phyloP scores from a whole-genome alignment of 306 rosid species.

The Betula pendula region DNA sequence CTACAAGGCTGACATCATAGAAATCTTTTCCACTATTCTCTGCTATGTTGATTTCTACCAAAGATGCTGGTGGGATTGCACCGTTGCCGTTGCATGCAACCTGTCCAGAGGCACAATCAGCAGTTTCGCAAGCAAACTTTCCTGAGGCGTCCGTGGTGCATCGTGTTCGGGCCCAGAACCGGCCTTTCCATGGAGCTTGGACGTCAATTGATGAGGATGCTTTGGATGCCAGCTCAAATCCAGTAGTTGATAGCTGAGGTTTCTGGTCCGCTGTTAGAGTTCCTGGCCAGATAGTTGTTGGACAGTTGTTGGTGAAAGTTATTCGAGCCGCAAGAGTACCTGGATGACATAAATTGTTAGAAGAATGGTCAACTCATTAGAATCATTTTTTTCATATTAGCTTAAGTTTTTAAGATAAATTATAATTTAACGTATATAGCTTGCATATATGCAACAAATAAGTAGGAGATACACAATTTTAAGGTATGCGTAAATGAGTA shows the following conservation, averaged over 20 bases:
- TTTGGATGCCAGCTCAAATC: constrained; percentile 28
- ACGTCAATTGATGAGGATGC: background rate
- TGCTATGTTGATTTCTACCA: constrained; percentile 36
- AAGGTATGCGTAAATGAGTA: too few species aligned
- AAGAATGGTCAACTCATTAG: too few species aligned
- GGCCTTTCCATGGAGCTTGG: constrained; percentile 42
- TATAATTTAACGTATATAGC: too few species aligned
- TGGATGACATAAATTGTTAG: background rate
- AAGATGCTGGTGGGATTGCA: constrained; percentile 41
- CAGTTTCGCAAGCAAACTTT: constrained; percentile 35
- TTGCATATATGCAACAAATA: too few species aligned
- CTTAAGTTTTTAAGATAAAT: too few species aligned
- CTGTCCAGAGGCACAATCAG: constrained; percentile 37
- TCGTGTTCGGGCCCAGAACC: constrained; percentile 39
- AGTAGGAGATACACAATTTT: too few species aligned
- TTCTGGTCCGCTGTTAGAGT: constrained; percentile 27
- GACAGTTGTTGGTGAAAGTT: constrained; percentile 36
- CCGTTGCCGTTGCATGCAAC: constrained; percentile 41
- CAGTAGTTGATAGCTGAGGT: constrained; percentile 35
- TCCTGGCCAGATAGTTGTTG: constrained; percentile 41
- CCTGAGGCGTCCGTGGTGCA: constrained; percentile 33
- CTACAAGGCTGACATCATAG: constrained; percentile 41
- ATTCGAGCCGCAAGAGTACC: constrained; percentile 25
- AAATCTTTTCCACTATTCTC: constrained; percentile 34
- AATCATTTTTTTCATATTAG: too few species aligned